Evolutionary conservation across 164 flowering plant species (phyloP).

Genomic region (Santalum album): DNA sequence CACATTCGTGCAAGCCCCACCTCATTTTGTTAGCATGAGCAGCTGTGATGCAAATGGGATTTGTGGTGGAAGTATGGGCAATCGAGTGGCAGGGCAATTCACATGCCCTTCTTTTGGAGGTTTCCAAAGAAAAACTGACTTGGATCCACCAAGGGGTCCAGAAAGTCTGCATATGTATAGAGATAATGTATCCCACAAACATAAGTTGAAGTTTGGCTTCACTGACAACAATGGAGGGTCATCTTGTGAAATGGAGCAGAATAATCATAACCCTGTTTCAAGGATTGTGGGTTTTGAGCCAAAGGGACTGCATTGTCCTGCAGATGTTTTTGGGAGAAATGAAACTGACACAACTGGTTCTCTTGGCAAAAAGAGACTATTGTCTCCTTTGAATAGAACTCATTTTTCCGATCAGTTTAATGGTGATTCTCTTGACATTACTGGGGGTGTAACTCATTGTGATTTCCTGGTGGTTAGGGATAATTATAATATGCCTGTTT

Average conservation of each 20-base stretch:
- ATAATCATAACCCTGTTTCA: slow-evolving; percentile 39
- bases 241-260: slow-evolving; percentile 23
- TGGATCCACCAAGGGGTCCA: slow-evolving; percentile 15
- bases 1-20: slow-evolving; percentile 18
- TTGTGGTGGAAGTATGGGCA: slow-evolving; percentile 14
- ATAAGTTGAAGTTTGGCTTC: slow-evolving; percentile 25
- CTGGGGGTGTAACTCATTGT: slow-evolving; percentile 9
- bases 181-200: slow-evolving; percentile 24
- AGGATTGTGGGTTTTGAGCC: slow-evolving; percentile 73
- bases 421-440: slow-evolving; percentile 50
- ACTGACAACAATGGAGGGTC: slow-evolving; percentile 17
- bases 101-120: slow-evolving; percentile 31
- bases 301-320: slow-evolving; percentile 17
- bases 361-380: slow-evolving; percentile 49
- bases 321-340: slow-evolving; percentile 14
- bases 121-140: slow-evolving; percentile 25
- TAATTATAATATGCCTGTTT: slow-evolving; percentile 3
- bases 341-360: slow-evolving; percentile 29
- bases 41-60: slow-evolving; percentile 39
- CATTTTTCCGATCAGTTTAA: slow-evolving; percentile 25
- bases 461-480: slow-evolving; percentile 8
- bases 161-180: slow-evolving; percentile 16
- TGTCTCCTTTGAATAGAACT: slow-evolving; percentile 58
- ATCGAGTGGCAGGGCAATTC: slow-evolving; percentile 12
- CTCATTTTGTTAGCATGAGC: slow-evolving; percentile 24